Conservation (phyloP, 495 filamentous ascomycete species). For the Podospora didyma region DNA sequence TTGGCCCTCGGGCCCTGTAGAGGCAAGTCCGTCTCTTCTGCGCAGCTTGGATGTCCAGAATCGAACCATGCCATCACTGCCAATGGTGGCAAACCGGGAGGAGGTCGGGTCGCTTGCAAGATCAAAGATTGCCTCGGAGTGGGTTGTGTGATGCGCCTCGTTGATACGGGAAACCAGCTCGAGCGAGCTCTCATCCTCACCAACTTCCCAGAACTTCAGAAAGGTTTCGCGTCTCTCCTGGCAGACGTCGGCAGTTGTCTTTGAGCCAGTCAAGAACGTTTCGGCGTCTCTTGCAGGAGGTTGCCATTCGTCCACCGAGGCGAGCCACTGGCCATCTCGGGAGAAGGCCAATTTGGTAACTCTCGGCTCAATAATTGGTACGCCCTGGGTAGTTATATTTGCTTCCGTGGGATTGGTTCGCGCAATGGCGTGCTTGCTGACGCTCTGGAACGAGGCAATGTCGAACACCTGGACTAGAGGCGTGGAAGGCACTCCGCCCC, state of each 20-base stretch:
- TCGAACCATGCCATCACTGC: conserved; percentile 69
- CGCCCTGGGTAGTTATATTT: conserved; percentile 66
- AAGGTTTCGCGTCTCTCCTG: conserved; percentile 65
- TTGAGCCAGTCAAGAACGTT: conserved; percentile 37
- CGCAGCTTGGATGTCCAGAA: conserved; percentile 71
- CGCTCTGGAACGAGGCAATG: conserved; percentile 62
- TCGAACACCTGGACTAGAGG: conserved; percentile 75
- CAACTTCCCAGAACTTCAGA: conserved; percentile 89
- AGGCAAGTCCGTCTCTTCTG: conserved; percentile 56
- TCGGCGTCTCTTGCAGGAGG: conserved; percentile 63
- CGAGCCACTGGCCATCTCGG: conserved; percentile 82
- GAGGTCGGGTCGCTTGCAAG: conserved; percentile 62
- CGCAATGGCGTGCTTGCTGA: conserved; percentile 81
- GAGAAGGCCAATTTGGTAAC: conserved; percentile 69
- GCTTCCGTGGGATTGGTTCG: conserved; percentile 81
- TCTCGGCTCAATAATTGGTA: conserved; percentile 66
- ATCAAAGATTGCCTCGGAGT: conserved; percentile 60
- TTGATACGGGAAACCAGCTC: conserved; percentile 78
- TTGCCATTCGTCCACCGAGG: conserved; percentile 85
- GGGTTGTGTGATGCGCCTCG: conserved; percentile 62
- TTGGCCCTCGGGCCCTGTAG: conserved; percentile 49
- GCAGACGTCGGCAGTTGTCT: conserved; percentile 28
- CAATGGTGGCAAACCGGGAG: conserved; percentile 75
- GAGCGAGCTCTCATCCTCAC: conserved; percentile 56
- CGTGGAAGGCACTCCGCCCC: conserved; percentile 35